Percentiles rank a stretch among this genome's conserved stretches.
Evolutionary conservation across 768 basidiomycete genomes (phyloP).

Genomic region (Hysterangium stoloniferum): DNA sequence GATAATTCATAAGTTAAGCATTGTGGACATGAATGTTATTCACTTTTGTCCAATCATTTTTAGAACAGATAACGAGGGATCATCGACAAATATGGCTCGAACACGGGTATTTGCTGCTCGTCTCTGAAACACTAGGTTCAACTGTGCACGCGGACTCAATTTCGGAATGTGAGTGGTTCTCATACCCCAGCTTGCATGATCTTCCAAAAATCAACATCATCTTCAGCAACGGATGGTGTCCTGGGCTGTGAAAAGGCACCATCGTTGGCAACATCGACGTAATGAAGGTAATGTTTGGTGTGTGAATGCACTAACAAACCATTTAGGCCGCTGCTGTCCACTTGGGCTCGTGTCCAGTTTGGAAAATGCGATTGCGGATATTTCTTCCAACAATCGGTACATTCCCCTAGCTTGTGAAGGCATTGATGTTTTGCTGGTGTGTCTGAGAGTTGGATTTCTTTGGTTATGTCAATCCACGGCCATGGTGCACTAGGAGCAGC

Average conservation of each 20-base stretch:
- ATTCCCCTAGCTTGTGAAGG: neutral
- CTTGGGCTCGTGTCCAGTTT: conserved; percentile 46
- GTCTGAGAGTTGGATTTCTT: conserved; percentile 26
- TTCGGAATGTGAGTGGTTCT: neutral
- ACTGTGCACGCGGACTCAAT: neutral
- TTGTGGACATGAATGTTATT: neutral
- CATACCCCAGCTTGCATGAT: conserved; percentile 27
- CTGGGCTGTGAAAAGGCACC: conserved; percentile 1
- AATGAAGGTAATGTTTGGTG: conserved; percentile 14
- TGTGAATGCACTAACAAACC: conserved; percentile 11
- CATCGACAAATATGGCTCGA: conserved; percentile 43
- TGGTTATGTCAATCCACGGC: conserved; percentile 33
- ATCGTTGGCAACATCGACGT: conserved; percentile 19
- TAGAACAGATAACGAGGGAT: conserved; percentile 40
- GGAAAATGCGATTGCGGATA: conserved; percentile 49
- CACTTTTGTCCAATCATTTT: conserved; percentile 53
- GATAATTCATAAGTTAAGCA: neutral
- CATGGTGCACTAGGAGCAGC: conserved; percentile 35
- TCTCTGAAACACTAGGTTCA: conserved; percentile 15
- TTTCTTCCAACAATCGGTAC: conserved; percentile 22
- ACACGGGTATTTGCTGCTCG: conserved; percentile 32
- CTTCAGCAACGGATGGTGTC: neutral
- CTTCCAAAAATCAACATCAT: conserved; percentile 30
- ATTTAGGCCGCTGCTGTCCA: conserved; percentile 26
- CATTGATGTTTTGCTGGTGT: neutral